These are phyloP conservation scores for Ehretia macrophylla DNA, from an alignment of 257 asterid genomes.

Conservation along the genomic window DNA sequence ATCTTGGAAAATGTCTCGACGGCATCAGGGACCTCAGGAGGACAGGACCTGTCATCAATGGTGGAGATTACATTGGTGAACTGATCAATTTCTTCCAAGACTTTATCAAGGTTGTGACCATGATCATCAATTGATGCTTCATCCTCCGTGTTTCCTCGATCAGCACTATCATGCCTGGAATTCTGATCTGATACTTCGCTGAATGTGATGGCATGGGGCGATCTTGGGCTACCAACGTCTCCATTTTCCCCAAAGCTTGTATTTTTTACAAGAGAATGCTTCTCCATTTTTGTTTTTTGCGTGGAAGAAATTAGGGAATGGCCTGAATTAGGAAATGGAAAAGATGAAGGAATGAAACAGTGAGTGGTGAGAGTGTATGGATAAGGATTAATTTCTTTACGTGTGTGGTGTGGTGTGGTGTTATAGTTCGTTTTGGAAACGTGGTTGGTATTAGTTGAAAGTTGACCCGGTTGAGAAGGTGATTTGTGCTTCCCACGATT, in stretches of 20 bases:
- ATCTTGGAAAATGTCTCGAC: slow-evolving; percentile 36
- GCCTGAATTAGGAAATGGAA: background rate
- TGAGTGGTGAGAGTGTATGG: too few species aligned
- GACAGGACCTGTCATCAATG: slow-evolving; percentile 34
- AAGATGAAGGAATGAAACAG: background rate
- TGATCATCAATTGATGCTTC: background rate
- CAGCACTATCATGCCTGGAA: background rate
- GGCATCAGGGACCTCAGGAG: slow-evolving; percentile 37
- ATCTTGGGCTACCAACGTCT: too few species aligned
- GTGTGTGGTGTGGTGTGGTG: background rate
- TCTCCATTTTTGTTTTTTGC: background rate
- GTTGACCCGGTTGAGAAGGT: slow-evolving; percentile 20
- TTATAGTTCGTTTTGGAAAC: slow-evolving; percentile 7
- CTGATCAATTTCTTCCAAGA: slow-evolving; percentile 35
- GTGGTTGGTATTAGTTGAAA: slow-evolving; percentile 29
- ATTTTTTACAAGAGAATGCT: background rate
- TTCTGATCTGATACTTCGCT: background rate
- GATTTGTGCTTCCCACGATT: background rate
- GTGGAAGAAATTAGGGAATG: background rate
- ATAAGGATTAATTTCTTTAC: too few species aligned
- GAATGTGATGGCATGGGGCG: too few species aligned
- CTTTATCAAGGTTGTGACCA: background rate
- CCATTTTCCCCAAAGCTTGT: background rate
- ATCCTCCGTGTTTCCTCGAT: background rate
- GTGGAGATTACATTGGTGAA: slow-evolving; percentile 29